phyloP scores from a whole-genome alignment of 208 protist species.

The Naegleria gruberi region DNA sequence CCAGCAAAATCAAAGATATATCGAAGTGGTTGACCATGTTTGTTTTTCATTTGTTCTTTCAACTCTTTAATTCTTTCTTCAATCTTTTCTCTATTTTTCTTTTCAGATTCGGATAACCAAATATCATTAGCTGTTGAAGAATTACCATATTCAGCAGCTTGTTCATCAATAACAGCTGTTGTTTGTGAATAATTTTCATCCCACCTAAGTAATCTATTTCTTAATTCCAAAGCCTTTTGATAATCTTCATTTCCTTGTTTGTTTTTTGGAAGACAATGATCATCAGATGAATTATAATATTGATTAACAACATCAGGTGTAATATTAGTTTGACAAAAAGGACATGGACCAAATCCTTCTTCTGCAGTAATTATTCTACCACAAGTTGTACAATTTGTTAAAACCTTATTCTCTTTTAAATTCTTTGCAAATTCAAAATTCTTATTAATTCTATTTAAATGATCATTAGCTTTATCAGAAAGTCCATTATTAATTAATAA shows the following conservation, averaged over 20 bases:
- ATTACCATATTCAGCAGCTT: slow-evolving; percentile 30
- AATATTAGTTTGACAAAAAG: slow-evolving; percentile 29
- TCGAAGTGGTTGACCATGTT: background rate
- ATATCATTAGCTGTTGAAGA: slow-evolving; percentile 1
- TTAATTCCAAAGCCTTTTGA: background rate
- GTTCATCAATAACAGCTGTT: slow-evolving; percentile 35
- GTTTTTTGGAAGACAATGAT: background rate
- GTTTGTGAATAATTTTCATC: slow-evolving; percentile 21
- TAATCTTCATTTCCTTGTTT: background rate
- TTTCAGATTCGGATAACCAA: slow-evolving; percentile 30
- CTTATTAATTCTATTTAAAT: background rate
- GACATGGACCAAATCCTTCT: slow-evolving; percentile 32
- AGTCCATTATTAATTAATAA: background rate
- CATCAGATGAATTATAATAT: slow-evolving; percentile 10
- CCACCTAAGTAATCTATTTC: slow-evolving; percentile 21
- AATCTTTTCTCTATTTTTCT: slow-evolving; percentile 24
- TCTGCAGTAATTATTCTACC: slow-evolving; percentile 38
- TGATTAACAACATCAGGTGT: background rate
- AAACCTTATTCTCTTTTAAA: background rate
- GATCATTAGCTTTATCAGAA: background rate
- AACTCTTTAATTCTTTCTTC: slow-evolving; percentile 27
- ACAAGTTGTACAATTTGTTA: slow-evolving; percentile 29
- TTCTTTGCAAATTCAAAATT: background rate
- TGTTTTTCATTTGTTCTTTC: background rate
- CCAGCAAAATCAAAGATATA: slow-evolving; percentile 22